These are phyloP conservation scores for Sarocladiaceae sp. DNA, from an alignment of 2,329 filamentous ascomycete genomes.

Conservation along the genomic window DNA sequence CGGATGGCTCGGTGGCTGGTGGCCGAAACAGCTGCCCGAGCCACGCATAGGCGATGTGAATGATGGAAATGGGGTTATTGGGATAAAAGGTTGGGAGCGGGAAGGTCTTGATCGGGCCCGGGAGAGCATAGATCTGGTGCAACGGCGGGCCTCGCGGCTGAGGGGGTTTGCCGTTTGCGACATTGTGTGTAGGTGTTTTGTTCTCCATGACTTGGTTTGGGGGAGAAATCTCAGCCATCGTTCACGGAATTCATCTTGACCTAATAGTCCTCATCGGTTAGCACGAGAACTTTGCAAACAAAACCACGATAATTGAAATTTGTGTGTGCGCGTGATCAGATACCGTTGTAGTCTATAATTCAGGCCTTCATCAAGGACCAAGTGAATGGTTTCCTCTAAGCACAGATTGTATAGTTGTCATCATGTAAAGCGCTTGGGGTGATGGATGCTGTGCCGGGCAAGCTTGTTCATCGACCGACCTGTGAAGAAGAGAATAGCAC, in stretches of 20 bases:
- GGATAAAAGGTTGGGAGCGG: slow-evolving; percentile 86
- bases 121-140: slow-evolving; percentile 75
- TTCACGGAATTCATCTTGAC: slow-evolving; percentile 41
- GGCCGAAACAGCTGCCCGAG: slow-evolving; percentile 67
- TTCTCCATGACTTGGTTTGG: slow-evolving; percentile 1
- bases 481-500: slow-evolving; percentile 14
- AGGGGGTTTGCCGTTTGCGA: slow-evolving; percentile 12
- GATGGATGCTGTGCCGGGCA: not conserved
- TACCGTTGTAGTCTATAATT: slow-evolving; percentile 94
- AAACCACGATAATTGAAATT: not conserved
- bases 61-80: slow-evolving; percentile 83
- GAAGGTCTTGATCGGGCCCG: slow-evolving; percentile 75
- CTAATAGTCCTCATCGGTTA: slow-evolving; percentile 22
- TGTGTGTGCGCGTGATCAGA: slow-evolving; percentile 66
- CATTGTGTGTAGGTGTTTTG: not conserved
- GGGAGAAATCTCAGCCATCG: slow-evolving; percentile 37
- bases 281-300: not conserved
- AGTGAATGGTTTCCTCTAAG: slow-evolving; percentile 56
- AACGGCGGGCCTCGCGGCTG: slow-evolving; percentile 39
- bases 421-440: slow-evolving; percentile 38
- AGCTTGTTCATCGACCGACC: not conserved
- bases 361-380: slow-evolving; percentile 58
- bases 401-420: slow-evolving; percentile 53
- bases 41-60: slow-evolving; percentile 77
- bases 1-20: slow-evolving; percentile 59